phyloP scores from a whole-genome alignment of 805 yeast species.

The Yarrowia osloensis region DNA sequence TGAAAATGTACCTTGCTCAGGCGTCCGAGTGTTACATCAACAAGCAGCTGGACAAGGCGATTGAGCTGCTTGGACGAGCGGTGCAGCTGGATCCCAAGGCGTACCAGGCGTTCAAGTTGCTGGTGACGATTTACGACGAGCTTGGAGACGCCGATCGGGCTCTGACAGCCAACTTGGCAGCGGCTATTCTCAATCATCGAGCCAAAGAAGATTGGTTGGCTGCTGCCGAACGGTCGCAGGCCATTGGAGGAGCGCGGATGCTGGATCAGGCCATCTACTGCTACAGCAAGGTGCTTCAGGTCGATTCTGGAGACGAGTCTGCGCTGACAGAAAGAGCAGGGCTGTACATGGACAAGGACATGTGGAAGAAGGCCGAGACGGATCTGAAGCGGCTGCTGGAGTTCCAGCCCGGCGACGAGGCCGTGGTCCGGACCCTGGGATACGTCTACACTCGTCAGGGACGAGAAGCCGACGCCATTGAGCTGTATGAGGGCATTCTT shows the following conservation, averaged over 20 bases:
- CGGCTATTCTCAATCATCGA: constrained; percentile 73
- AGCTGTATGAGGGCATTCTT: constrained; percentile 63
- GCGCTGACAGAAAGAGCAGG: constrained; percentile 74
- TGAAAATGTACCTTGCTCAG: constrained; percentile 60
- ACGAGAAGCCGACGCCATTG: constrained; percentile 72
- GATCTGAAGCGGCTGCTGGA: constrained; percentile 36
- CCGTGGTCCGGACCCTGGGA: constrained; percentile 32
- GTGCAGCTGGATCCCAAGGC: constrained; percentile 40
- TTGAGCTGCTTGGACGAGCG: constrained; percentile 41
- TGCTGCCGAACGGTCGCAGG: constrained; percentile 76
- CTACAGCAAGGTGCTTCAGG: constrained; percentile 82
- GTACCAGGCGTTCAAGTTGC: constrained; percentile 39
- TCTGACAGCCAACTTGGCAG: constrained; percentile 46
- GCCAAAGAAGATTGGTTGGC: constrained; percentile 85
- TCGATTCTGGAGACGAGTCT: constrained; percentile 75
- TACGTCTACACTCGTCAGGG: constrained; percentile 50
- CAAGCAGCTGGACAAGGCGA: constrained; percentile 45
- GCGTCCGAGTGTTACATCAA: constrained; percentile 82
- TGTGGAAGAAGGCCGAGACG: constrained; percentile 38
- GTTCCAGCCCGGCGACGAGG: constrained; percentile 31
- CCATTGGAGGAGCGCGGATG: constrained; percentile 52
- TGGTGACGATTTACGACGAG: constrained; percentile 53
- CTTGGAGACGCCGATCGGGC: constrained; percentile 43
- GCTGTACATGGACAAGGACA: constrained; percentile 39
- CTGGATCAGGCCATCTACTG: constrained; percentile 57